Conservation (phyloP, 2,329 filamentous ascomycete genomes). For the Bipolaris victoriae region DNA sequence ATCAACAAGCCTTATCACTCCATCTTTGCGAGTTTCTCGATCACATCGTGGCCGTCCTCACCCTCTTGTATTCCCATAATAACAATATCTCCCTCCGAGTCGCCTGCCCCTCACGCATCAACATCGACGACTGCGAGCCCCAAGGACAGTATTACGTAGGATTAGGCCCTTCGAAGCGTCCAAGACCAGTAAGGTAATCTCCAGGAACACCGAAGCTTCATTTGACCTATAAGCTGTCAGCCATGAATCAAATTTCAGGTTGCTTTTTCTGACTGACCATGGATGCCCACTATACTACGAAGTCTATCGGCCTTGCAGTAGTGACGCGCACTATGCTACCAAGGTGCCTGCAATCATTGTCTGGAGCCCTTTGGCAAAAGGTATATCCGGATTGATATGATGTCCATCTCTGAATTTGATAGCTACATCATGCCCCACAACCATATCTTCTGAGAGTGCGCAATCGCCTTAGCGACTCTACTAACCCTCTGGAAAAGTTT, state of each 20-base stretch:
- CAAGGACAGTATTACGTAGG: slow-evolving; percentile 43
- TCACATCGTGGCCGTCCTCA: slow-evolving; percentile 54
- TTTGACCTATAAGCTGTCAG: slow-evolving; percentile 2
- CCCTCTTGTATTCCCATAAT: slow-evolving; percentile 33
- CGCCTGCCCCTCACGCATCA: slow-evolving; percentile 34
- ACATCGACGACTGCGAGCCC: slow-evolving; percentile 42
- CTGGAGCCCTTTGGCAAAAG: slow-evolving; percentile 54
- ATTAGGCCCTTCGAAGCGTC: slow-evolving; percentile 54
- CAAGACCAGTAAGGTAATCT: slow-evolving; percentile 24
- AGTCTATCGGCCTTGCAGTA: slow-evolving; percentile 25
- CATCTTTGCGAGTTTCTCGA: slow-evolving; percentile 51
- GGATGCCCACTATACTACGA: slow-evolving; percentile 17
- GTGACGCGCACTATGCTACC: slow-evolving; percentile 4
- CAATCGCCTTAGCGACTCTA: slow-evolving; percentile 9
- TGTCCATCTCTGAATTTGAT: slow-evolving; percentile 19
- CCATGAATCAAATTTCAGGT: not conserved
- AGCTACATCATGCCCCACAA: slow-evolving; percentile 15
- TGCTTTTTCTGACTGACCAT: not conserved
- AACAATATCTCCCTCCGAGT: slow-evolving; percentile 40
- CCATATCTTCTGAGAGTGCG: slow-evolving; percentile 11
- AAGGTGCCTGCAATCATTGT: slow-evolving; percentile 52
- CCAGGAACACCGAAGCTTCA: slow-evolving; percentile 12
- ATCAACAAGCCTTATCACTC: slow-evolving; percentile 47
- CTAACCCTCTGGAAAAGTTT: slow-evolving; percentile 13
- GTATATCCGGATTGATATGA: slow-evolving; percentile 16